phyloP scores from a whole-genome alignment of 179 eudicot genomes.

The Vitellaria paradoxa region DNA sequence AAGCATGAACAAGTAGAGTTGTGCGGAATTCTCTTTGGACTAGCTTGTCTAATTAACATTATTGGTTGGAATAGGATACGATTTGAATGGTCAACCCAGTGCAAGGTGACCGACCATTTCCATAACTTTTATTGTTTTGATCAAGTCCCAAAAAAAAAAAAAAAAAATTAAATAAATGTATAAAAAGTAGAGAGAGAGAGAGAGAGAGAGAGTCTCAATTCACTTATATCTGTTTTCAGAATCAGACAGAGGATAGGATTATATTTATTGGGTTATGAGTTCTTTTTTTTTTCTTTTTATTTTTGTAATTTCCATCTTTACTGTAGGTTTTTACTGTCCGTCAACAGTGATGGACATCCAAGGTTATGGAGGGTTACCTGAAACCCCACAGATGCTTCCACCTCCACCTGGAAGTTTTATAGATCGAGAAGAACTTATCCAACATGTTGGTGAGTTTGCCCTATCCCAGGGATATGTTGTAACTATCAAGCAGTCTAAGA shows the following conservation, averaged over 20 bases:
- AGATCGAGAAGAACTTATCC: slow-evolving; percentile 68
- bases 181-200: no score
- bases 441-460: slow-evolving; percentile 69
- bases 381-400: slow-evolving; percentile 63
- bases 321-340: slow-evolving; percentile 9
- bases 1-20: background rate
- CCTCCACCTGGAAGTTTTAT: slow-evolving; percentile 69
- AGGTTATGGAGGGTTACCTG: slow-evolving; percentile 21
- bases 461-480: slow-evolving; percentile 75
- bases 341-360: slow-evolving; percentile 15
- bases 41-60: background rate
- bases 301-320: background rate
- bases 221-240: background rate
- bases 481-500: slow-evolving; percentile 61
- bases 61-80: background rate
- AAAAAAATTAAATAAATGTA: no score
- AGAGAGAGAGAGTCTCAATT: background rate
- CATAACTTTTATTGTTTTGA: background rate
- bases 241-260: background rate
- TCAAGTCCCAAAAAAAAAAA: no score
- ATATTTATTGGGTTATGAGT: background rate
- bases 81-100: background rate
- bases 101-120: background rate
- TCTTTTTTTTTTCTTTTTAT: background rate
- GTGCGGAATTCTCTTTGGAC: background rate